Conservation (phyloP, 768 basidiomycete genomes). For the Clitopilus passeckerianus region DNA sequence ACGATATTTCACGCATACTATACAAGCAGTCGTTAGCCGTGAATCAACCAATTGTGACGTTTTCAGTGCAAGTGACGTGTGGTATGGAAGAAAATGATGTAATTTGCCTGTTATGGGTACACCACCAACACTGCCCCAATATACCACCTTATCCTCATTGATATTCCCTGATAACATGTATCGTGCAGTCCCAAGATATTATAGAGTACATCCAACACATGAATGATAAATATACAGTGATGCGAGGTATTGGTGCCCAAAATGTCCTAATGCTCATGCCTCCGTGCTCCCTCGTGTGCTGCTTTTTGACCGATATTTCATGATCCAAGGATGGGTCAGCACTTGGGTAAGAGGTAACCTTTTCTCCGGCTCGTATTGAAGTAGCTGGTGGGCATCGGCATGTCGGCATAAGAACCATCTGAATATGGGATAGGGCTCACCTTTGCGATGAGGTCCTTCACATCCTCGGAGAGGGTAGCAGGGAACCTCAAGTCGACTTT, state of each 20-base stretch:
- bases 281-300: constrained; percentile 16
- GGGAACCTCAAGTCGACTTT: constrained; percentile 79
- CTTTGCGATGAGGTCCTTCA: constrained; percentile 57
- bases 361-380: constrained; percentile 76
- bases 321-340: constrained; percentile 82
- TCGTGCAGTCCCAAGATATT: background rate
- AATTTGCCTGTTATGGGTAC: background rate
- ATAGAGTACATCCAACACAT: background rate
- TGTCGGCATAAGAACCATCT: constrained; percentile 5
- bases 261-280: background rate
- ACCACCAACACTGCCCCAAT: background rate
- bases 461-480: constrained; percentile 52
- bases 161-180: background rate
- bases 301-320: constrained; percentile 56
- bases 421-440: constrained; percentile 31
- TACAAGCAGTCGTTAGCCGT: background rate
- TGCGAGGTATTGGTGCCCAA: background rate
- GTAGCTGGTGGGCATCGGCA: constrained; percentile 47
- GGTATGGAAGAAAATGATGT: background rate
- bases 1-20: background rate
- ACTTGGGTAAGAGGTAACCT: constrained; percentile 75
- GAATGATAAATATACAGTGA: background rate
- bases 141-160: background rate
- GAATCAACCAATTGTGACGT: background rate
- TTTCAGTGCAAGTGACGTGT: background rate